Evolutionary conservation across 805 yeast species (phyloP), one percentile per base, ranked within the genome.

Genomic region (Lipomyces japonicus): DNA sequence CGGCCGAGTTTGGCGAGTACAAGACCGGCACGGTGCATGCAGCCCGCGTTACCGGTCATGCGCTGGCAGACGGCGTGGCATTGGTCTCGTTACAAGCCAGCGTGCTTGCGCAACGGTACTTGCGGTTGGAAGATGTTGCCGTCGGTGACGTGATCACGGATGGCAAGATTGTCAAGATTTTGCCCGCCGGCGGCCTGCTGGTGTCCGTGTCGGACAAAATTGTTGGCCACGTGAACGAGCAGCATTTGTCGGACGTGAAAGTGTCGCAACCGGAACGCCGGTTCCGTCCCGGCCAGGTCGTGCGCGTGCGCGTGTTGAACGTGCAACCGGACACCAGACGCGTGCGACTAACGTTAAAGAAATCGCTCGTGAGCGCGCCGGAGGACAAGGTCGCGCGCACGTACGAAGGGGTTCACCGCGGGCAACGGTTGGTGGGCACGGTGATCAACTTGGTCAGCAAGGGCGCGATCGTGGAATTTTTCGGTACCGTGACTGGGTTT

Each of bases 191-290:
- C 14, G 96, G 96, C 21, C 74, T 93, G 26, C 65, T 78, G 28
- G 74, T 93, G 26, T 80, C 78, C 60, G 62, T 88, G 9, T 80
- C 82, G 52, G 81, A 79, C 45, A 71, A 69, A 7, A 75, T 77
- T 42, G 86, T 84, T 58, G 98, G 88, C 3, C 70, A 76, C 55
- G 97, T 87, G 25, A 83, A 86, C 12, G 73, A 80, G 24, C 63
- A 71, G 23, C 96, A 91, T 61, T 78, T 93, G 67, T 82, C 95
- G 59, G 99, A 93, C 67, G 76, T 85, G 50, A 83, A 81, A 64
- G 73, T 91, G 56, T 79, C 80, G 2, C 84, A 91, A 63, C 98
- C 98, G 4, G 97, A 93, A 69, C 79, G 93, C 72, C 87, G 88
- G 63, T 91, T 83, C 75, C 86, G 86, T 68, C 80, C 82, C 39